phyloP scores from a whole-genome alignment of 345 rosid species.

The Bruguiera sexangula region DNA sequence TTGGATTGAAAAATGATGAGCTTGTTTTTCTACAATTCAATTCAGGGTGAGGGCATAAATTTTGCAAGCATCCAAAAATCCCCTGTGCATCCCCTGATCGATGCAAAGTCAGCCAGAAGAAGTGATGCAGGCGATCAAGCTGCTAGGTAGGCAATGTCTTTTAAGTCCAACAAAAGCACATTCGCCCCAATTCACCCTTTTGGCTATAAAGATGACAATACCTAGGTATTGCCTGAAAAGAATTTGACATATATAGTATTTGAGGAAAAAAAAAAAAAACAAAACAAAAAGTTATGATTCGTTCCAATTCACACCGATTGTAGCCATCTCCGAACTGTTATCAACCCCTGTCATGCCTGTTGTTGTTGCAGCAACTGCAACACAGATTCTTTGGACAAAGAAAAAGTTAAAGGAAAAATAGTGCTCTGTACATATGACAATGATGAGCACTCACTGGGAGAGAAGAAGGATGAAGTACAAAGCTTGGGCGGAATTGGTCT shows the following conservation, averaged over 20 bases:
- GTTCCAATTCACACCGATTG: too few relatives aligned
- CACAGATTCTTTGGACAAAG: constrained; percentile 38
- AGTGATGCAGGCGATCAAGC: constrained; percentile 27
- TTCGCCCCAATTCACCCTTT: background rate
- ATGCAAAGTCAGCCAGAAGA: constrained; percentile 54
- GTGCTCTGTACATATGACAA: constrained; percentile 54
- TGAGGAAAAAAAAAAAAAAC: too few relatives aligned
- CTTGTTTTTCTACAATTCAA: background rate
- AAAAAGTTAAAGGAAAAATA: constrained; percentile 55
- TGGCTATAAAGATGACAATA: too few relatives aligned
- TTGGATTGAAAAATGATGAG: background rate
- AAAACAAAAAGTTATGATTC: too few relatives aligned
- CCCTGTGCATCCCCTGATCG: constrained; percentile 53
- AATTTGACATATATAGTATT: too few relatives aligned
- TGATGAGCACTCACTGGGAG: constrained; percentile 6
- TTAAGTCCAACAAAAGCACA: background rate
- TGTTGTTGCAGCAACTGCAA: constrained; percentile 47
- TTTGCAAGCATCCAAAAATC: constrained; percentile 46
- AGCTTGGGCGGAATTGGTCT: constrained; percentile 56
- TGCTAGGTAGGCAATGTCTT: constrained; percentile 45
- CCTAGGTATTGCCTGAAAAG: too few relatives aligned
- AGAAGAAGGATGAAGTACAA: constrained; percentile 38
- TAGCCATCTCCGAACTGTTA: too few relatives aligned
- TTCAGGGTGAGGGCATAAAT: constrained; percentile 75
- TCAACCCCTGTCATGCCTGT: too few relatives aligned